Percentiles rank a stretch among this genome's conserved stretches.
Conservation (phyloP, 805 yeast species). For the Pichia cephalocereana region DNA sequence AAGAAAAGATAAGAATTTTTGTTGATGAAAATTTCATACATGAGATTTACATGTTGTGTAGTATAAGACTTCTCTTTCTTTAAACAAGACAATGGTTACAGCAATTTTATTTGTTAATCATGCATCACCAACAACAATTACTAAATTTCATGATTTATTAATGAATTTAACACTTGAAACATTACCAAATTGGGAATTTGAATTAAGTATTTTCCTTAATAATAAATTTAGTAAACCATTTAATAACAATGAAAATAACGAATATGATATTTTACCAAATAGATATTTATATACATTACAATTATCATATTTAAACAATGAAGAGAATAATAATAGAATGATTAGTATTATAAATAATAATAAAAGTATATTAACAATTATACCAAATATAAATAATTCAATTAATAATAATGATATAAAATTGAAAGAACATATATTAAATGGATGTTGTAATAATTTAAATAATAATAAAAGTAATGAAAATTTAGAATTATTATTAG, state of each 20-base stretch:
- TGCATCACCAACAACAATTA: conserved; percentile 50
- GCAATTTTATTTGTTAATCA: conserved; percentile 33
- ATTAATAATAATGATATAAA: conserved; percentile 1
- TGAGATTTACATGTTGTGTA: not conserved
- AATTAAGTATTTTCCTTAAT: conserved; percentile 56
- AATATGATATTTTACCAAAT: conserved; percentile 18
- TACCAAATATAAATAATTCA: conserved; percentile 12
- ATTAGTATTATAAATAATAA: conserved; percentile 40
- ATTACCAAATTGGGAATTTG: conserved; percentile 61
- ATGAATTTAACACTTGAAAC: conserved; percentile 56
- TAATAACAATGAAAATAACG: conserved; percentile 8
- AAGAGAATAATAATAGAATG: conserved; percentile 26
- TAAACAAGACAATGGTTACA: conserved; percentile 21
- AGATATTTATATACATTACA: conserved; percentile 42
- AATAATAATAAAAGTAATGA: conserved; percentile 27
- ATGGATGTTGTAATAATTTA: conserved; percentile 46
- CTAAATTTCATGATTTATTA: conserved; percentile 61
- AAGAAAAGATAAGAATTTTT: not conserved
- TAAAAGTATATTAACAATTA: conserved; percentile 26
- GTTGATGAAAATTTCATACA: no score
- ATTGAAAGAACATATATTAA: conserved; percentile 16
- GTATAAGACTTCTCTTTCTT: no score
- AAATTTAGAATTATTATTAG: conserved; percentile 45
- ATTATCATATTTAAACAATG: conserved; percentile 35
- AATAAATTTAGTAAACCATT: conserved; percentile 44